phyloP scores from a whole-genome alignment of 768 basidiomycete species.

The Psilocybe sp. region DNA sequence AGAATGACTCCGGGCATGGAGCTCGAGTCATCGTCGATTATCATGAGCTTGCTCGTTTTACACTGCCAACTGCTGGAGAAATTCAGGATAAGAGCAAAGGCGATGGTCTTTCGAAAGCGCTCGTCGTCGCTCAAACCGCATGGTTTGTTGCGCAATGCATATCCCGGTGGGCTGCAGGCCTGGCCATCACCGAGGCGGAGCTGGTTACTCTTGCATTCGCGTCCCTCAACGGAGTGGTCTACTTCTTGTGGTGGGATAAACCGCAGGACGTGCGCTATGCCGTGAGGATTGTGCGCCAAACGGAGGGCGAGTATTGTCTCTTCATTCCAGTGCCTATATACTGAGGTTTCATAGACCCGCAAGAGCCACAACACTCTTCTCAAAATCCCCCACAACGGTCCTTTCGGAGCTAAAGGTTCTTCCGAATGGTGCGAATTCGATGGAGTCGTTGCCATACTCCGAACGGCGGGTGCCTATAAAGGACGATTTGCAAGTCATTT shows the following conservation, averaged over 20 bases:
- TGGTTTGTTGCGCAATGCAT: slow-evolving; percentile 31
- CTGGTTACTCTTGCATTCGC: slow-evolving; percentile 30
- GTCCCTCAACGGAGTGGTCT: slow-evolving; percentile 23
- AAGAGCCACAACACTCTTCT: too few species aligned
- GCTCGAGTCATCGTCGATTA: neutral
- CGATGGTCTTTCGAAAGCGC: slow-evolving; percentile 24
- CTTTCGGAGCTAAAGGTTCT: too few species aligned
- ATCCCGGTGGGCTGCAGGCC: slow-evolving; percentile 12
- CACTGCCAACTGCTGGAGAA: slow-evolving; percentile 4
- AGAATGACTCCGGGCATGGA: neutral
- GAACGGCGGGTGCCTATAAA: too few species aligned
- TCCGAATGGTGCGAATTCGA: too few species aligned
- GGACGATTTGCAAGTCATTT: too few species aligned
- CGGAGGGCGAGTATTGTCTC: too few species aligned
- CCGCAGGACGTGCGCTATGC: slow-evolving; percentile 22
- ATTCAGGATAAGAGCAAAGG: slow-evolving; percentile 16
- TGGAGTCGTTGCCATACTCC: too few species aligned
- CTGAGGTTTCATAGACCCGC: too few species aligned
- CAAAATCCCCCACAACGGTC: too few species aligned
- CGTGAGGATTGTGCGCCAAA: too few species aligned
- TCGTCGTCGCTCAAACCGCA: slow-evolving; percentile 24
- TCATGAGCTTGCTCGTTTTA: neutral
- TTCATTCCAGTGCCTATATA: too few species aligned
- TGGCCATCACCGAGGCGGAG: slow-evolving; percentile 30
- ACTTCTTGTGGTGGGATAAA: slow-evolving; percentile 33